Evolutionary conservation across 192 early-diverging fungal species (phyloP), one percentile per base, ranked within the genome.

Genomic region (Paraglomus occultum): DNA sequence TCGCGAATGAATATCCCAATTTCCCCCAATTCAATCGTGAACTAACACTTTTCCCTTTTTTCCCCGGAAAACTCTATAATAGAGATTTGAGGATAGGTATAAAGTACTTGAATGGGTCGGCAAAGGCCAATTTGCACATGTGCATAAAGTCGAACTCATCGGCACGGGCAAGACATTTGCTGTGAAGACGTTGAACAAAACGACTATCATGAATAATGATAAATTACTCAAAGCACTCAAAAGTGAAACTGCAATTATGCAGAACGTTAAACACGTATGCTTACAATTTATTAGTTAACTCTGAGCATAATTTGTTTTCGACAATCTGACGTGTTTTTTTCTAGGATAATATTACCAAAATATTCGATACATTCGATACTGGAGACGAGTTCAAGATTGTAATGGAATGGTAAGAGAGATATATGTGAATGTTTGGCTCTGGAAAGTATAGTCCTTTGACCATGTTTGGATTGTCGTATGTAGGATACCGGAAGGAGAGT

Each of bases 401-500:
- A 4, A 67, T 67, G 31, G 64, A 67, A 12, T 67, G 53, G 59
- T 61, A 42, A 61, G 59, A 18, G 11, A 5, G 12, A 40, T 38
- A 17, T 1, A 38, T 6, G 10, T 10, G 31, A 40, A 31, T 61
- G 22, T 20, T n/a, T n/a, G n/a, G n/a, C n/a, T 14, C 20, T 1
- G 12, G 40, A 15, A 44, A 44, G n/a, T 9, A 10, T 7, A 2
- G 10, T 43, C 39, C 39, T 39, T 8, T n/a, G 10, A 5, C 11
- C 1, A 8, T 39, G 18, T n/a, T n/a, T 43, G 14, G 6, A 43
- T 60, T 40, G 20, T 43, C 40, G 42, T 42, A 43, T 31, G 17
- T 43, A 91, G 89, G 62, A 90, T 91, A 5, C 82, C 84, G 10
- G 94, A 91, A 64, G 94, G 94, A 54, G 96, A 98, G 75, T 79